phyloP scores from a whole-genome alignment of 768 basidiomycete genomes.

The Boletus rex-veris region DNA sequence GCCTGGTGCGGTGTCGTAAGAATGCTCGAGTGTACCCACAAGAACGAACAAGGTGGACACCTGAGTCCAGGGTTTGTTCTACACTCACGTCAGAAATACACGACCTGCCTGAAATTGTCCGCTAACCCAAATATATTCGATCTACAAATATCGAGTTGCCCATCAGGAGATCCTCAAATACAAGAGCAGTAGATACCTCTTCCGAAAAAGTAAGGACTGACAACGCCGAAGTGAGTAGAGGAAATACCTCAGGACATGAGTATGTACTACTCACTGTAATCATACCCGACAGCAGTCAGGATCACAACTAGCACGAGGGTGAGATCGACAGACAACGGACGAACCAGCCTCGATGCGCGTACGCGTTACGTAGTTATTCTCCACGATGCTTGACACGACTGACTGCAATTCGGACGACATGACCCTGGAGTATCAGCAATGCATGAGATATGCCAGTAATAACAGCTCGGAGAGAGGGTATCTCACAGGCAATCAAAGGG shows the following conservation, averaged over 20 bases:
- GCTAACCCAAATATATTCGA: neutral
- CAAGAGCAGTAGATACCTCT: neutral
- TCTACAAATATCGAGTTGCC: neutral
- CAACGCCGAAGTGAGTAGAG: neutral
- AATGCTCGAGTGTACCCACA: neutral
- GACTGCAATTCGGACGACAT: neutral
- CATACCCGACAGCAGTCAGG: conserved; percentile 4
- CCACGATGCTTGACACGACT: neutral
- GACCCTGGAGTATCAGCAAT: neutral
- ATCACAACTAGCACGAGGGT: neutral
- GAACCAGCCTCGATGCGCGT: neutral
- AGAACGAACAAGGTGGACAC: conserved; percentile 6
- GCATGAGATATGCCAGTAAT: neutral
- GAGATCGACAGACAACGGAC: neutral
- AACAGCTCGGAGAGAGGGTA: no score
- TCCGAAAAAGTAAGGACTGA: conserved; percentile 8
- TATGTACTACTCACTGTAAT: conserved; percentile 3
- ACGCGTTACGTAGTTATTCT: conserved; percentile 2
- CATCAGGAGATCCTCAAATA: neutral
- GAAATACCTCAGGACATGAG: neutral
- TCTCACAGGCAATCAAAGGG: neutral
- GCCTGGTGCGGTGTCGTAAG: neutral
- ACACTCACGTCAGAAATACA: neutral
- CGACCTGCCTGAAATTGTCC: no score
- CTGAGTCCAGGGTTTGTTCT: conserved; percentile 2